Conservation (phyloP, 495 filamentous ascomycete genomes). For the Xylaria nigripes region DNA sequence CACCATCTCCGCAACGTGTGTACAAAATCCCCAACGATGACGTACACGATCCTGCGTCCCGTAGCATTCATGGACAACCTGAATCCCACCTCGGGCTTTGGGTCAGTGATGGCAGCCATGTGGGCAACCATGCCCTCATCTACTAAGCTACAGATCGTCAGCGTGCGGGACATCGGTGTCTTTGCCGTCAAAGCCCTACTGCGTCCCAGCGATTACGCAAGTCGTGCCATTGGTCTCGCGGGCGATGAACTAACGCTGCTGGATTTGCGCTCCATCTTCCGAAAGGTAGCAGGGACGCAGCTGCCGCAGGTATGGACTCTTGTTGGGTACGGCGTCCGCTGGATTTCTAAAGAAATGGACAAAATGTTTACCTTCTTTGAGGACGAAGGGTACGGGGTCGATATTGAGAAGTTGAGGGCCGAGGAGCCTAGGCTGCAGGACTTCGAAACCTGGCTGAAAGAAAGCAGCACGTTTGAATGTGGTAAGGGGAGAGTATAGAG, state of each 20-base stretch:
- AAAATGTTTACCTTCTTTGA: constrained; percentile 60
- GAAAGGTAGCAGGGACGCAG: constrained; percentile 37
- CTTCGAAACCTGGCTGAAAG: constrained; percentile 54
- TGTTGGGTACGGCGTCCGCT: constrained; percentile 33
- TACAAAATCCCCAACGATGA: not conserved
- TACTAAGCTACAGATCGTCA: constrained; percentile 50
- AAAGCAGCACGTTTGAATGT: constrained; percentile 38
- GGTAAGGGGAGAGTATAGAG: not conserved
- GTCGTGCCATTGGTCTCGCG: constrained; percentile 44
- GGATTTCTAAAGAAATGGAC: constrained; percentile 41
- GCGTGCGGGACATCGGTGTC: constrained; percentile 54
- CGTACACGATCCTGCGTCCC: constrained; percentile 54
- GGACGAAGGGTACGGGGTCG: constrained; percentile 50
- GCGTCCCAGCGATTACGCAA: constrained; percentile 28
- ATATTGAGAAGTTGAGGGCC: constrained; percentile 46
- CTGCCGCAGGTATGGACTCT: constrained; percentile 44
- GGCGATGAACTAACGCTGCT: constrained; percentile 52
- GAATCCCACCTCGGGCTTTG: constrained; percentile 40
- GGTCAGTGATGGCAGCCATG: constrained; percentile 52
- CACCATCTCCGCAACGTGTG: constrained; percentile 6
- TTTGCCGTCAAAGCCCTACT: constrained; percentile 53
- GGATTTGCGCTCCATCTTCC: constrained; percentile 44
- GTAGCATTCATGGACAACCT: constrained; percentile 59
- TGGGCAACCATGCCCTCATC: constrained; percentile 33
- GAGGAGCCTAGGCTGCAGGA: constrained; percentile 47